phyloP scores from a whole-genome alignment of 176 grass and related monocot genomes.

The Cenchrus americanus region DNA sequence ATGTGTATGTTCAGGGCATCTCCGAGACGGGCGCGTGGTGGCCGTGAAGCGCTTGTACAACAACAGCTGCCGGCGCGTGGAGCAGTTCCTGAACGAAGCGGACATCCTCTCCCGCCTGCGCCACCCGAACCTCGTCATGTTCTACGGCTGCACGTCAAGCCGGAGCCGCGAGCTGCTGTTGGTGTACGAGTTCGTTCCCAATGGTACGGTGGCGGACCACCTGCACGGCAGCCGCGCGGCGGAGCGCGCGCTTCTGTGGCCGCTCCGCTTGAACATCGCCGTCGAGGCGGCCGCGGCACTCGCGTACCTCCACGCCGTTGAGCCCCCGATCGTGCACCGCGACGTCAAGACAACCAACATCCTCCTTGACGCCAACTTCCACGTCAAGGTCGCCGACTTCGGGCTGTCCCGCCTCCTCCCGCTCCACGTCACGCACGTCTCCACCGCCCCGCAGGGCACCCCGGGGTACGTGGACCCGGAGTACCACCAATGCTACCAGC shows the following conservation, averaged over 20 bases:
- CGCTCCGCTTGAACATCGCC: conserved; percentile 57
- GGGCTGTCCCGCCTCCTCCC: conserved; percentile 84
- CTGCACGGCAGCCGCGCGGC: conserved; percentile 57
- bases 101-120: conserved; percentile 71
- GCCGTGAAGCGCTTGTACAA: conserved; percentile 82
- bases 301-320: conserved; percentile 72
- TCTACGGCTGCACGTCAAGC: conserved; percentile 89
- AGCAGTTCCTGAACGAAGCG: conserved; percentile 85
- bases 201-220: conserved; percentile 90
- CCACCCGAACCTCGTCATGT: conserved; percentile 73
- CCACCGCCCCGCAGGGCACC: conserved; percentile 82
- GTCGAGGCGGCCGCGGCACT: conserved; percentile 81
- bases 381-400: conserved; percentile 92
- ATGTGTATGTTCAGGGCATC: conserved; percentile 40
- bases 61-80: conserved; percentile 62
- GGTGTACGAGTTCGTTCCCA: conserved; percentile 85
- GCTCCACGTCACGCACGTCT: conserved; percentile 67
- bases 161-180: conserved; percentile 80
- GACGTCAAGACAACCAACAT: conserved; percentile 90
- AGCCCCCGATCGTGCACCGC: conserved; percentile 77
- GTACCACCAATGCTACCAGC: conserved; percentile 84
- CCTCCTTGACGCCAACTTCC: conserved; percentile 71
- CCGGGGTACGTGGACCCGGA: conserved; percentile 80
- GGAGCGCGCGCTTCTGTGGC: conserved; percentile 61
- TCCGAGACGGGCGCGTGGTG: conserved; percentile 67